Evolutionary conservation across 768 basidiomycete genomes (phyloP).

Genomic region (Rhizopogon vulgaris): DNA sequence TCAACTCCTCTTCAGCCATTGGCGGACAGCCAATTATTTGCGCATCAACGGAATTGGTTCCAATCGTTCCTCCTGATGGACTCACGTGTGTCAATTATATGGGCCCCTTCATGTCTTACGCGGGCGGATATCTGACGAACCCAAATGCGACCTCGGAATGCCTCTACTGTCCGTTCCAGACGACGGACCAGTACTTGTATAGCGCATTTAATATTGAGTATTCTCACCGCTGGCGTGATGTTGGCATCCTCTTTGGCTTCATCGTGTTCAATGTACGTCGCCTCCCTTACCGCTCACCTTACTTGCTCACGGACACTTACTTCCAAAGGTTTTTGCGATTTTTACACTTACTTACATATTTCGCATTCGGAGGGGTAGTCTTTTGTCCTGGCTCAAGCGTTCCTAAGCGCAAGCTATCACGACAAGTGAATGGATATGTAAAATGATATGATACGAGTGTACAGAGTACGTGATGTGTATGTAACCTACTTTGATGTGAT

Average conservation of each 20-base stretch:
- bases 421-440: neutral
- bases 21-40: constrained; percentile 49
- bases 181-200: constrained; percentile 47
- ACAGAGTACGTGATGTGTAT: neutral
- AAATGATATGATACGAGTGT: neutral
- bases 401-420: too few relatives aligned
- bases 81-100: constrained; percentile 44
- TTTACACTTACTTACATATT: constrained; percentile 26
- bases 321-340: constrained; percentile 20
- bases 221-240: constrained; percentile 39
- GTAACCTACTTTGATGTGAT: neutral
- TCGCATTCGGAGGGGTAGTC: constrained; percentile 19
- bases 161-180: constrained; percentile 49
- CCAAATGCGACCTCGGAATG: constrained; percentile 33
- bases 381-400: neutral
- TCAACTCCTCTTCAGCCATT: constrained; percentile 33
- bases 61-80: constrained; percentile 40
- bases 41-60: constrained; percentile 53
- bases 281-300: neutral
- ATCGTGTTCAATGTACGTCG: constrained; percentile 38
- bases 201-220: constrained; percentile 56
- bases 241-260: constrained; percentile 40
- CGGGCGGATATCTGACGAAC: constrained; percentile 46
- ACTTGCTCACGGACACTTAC: neutral
- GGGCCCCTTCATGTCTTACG: constrained; percentile 29